Conservation (phyloP, 257 asterid species). For the Plantago elongata region DNA sequence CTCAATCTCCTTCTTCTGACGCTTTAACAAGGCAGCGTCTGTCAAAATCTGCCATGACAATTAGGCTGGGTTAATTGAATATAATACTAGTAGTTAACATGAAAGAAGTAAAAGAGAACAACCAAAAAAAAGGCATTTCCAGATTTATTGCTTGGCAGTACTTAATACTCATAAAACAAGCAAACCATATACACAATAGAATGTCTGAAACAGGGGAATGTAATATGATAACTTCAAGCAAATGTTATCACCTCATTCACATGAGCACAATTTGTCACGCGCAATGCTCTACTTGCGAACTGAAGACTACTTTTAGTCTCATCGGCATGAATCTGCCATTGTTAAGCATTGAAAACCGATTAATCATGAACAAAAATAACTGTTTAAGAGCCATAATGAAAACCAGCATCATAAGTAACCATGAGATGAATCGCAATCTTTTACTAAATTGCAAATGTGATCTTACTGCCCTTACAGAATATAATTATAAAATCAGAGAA, state of each 20-base stretch:
- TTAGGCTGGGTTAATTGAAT: constrained; percentile 15
- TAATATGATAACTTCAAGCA: constrained; percentile 17
- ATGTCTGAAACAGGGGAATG: constrained; percentile 9
- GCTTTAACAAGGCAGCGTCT: constrained; percentile 96
- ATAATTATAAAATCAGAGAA: too few species aligned
- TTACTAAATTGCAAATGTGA: too few species aligned
- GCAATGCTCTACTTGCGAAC: constrained; percentile 97
- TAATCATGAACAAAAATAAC: constrained; percentile 11
- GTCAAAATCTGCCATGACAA: constrained; percentile 63
- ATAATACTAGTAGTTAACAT: neutral
- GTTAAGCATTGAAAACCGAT: constrained; percentile 14
- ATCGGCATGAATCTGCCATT: constrained; percentile 84
- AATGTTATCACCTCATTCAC: constrained; percentile 76
- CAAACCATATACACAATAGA: constrained; percentile 11
- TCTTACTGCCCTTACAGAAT: too few species aligned
- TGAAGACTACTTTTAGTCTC: constrained; percentile 99
- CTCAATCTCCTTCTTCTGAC: constrained; percentile 95
- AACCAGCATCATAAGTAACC: too few species aligned
- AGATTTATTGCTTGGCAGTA: neutral
- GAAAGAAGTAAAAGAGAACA: neutral
- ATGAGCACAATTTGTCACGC: constrained; percentile 88
- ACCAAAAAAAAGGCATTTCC: constrained; percentile 10
- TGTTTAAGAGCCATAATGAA: neutral
- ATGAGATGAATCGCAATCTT: too few species aligned
- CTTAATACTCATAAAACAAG: constrained; percentile 12